phyloP scores from a whole-genome alignment of 2,329 filamentous ascomycete species.

The Xylariaceae sp. region DNA sequence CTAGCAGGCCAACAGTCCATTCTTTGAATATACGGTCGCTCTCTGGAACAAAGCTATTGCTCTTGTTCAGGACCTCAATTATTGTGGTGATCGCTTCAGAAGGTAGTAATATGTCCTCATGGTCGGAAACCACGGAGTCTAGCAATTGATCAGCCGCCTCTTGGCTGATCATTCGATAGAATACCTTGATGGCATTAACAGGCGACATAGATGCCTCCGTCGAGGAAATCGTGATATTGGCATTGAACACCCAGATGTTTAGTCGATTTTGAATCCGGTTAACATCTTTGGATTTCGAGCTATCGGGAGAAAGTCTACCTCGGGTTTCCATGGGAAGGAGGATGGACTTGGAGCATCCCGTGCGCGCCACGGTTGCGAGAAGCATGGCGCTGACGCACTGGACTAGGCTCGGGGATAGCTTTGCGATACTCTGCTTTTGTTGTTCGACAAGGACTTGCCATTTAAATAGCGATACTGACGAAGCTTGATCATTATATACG shows the following conservation, averaged over 20 bases:
- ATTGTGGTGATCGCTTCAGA: conserved; percentile 45
- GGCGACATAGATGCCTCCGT: conserved; percentile 31
- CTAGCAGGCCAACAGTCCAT: conserved; percentile 65
- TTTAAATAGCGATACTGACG: conserved; percentile 52
- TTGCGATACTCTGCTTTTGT: conserved; percentile 21
- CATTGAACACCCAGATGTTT: conserved; percentile 54
- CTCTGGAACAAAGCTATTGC: conserved; percentile 50
- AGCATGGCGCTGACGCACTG: conserved; percentile 53
- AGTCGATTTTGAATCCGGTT: conserved; percentile 31
- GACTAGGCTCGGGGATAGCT: conserved; percentile 37
- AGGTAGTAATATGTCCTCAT: conserved; percentile 58
- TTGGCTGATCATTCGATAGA: conserved; percentile 44
- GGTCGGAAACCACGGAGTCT: conserved; percentile 49
- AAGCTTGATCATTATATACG: conserved; percentile 42
- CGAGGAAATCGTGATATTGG: conserved; percentile 50
- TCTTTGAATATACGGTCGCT: conserved; percentile 55
- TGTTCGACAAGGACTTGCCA: conserved; percentile 49
- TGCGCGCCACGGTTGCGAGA: conserved; percentile 50
- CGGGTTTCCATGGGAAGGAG: conserved; percentile 40
- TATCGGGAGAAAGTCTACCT: not conserved
- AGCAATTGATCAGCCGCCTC: conserved; percentile 46
- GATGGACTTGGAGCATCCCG: conserved; percentile 54
- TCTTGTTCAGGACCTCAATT: conserved; percentile 41
- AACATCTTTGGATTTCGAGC: not conserved
- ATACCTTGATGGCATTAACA: conserved; percentile 48